Percentiles rank a stretch among this genome's conserved stretches.
Conservation (phyloP, 768 basidiomycete species). For the Tylopilus sp. region DNA sequence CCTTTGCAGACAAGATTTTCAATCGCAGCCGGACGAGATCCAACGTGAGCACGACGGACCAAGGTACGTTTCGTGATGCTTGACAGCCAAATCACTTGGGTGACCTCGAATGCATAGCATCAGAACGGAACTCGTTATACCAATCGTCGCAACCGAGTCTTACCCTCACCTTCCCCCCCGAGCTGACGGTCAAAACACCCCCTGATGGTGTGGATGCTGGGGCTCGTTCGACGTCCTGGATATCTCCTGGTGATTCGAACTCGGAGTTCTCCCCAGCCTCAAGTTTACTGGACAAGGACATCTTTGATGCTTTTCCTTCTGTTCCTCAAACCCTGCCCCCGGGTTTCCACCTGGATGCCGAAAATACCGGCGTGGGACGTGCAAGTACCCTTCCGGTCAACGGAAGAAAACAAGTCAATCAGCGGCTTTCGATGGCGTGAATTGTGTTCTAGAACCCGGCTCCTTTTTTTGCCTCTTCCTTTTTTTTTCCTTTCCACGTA, state of each 20-base stretch:
- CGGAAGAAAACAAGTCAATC: constrained; percentile 24
- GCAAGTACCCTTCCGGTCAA: constrained; percentile 27
- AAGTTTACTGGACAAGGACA: constrained; percentile 47
- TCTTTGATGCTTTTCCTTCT: constrained; percentile 71
- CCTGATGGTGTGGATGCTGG: constrained; percentile 11
- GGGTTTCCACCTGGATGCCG: constrained; percentile 19
- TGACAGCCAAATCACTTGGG: background rate
- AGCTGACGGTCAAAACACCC: constrained; percentile 15
- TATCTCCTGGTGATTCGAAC: constrained; percentile 42
- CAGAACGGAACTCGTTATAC: constrained; percentile 29
- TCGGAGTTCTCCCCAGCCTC: constrained; percentile 38
- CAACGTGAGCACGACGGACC: constrained; percentile 41
- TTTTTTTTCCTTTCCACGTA: background rate
- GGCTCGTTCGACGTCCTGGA: constrained; percentile 43
- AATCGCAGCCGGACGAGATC: constrained; percentile 53
- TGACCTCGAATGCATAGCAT: constrained; percentile 1
- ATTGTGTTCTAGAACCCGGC: constrained; percentile 5
- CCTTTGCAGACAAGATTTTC: constrained; percentile 62
- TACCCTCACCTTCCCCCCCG: constrained; percentile 19
- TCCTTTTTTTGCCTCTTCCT: background rate
- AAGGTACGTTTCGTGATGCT: constrained; percentile 37
- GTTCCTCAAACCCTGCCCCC: constrained; percentile 53
- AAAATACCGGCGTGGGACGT: constrained; percentile 12
- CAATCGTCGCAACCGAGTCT: constrained; percentile 24
- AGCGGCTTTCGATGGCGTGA: constrained; percentile 25